Conservation (phyloP, 805 yeast genomes). For the Candida pseudofarinosa region DNA sequence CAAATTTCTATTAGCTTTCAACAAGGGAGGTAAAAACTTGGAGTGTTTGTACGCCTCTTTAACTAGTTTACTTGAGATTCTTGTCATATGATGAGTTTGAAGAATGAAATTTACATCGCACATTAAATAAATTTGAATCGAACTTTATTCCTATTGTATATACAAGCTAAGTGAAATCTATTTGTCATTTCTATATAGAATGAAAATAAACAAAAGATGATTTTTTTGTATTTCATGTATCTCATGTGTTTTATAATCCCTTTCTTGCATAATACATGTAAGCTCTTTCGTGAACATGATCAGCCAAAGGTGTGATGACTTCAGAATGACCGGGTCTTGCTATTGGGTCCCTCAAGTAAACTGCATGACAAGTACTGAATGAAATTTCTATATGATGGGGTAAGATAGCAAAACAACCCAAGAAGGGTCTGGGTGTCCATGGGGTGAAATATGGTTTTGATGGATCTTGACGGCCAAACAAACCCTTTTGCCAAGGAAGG, state of each 20-base stretch:
- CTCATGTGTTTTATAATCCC: conserved; percentile 38
- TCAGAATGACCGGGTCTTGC: conserved; percentile 97
- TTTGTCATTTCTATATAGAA: conserved; percentile 4
- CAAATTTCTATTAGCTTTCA: conserved; percentile 26
- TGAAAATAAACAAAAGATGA: conserved; percentile 2
- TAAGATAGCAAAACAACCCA: conserved; percentile 86
- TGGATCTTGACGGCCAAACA: conserved; percentile 78
- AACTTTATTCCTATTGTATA: conserved; percentile 3
- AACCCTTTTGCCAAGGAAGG: conserved; percentile 76
- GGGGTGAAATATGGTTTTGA: conserved; percentile 88
- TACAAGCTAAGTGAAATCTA: conserved; percentile 5
- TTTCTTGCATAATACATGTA: conserved; percentile 88
- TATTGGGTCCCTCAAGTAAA: conserved; percentile 94
- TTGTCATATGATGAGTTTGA: conserved; percentile 19
- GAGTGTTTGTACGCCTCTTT: conserved; percentile 24
- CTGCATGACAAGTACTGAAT: conserved; percentile 89
- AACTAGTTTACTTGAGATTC: conserved; percentile 25
- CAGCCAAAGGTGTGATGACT: conserved; percentile 84
- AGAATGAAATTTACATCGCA: not conserved
- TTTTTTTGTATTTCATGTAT: not conserved
- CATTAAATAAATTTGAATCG: not conserved
- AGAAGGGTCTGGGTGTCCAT: conserved; percentile 91
- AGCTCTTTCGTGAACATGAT: conserved; percentile 84
- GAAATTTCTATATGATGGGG: conserved; percentile 92
- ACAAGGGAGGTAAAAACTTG: conserved; percentile 28